These are phyloP conservation scores for Mycena venus DNA, from an alignment of 768 basidiomycete species.

Conservation along the genomic window DNA sequence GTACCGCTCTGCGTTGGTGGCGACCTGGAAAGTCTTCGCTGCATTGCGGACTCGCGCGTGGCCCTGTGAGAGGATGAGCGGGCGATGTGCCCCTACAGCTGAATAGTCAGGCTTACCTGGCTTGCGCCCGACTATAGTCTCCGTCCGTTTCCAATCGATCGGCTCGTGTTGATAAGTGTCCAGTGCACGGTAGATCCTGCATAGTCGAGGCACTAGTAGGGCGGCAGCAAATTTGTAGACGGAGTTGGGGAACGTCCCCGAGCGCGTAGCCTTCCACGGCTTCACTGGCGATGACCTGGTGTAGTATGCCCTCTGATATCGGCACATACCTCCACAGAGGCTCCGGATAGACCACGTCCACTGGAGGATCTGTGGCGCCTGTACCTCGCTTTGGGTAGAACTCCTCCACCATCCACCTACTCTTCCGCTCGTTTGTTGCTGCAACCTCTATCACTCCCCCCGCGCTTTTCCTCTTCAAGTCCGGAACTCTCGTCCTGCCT, in stretches of 20 bases:
- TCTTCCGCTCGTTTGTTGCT: too few species aligned
- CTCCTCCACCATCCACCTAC: too few species aligned
- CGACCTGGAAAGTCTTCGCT: slow-evolving; percentile 25
- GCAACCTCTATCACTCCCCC: too few species aligned
- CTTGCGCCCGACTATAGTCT: slow-evolving; percentile 41
- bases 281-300: too few species aligned
- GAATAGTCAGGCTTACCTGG: slow-evolving; percentile 51
- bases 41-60: slow-evolving; percentile 20
- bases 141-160: neutral
- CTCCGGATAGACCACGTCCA: too few species aligned
- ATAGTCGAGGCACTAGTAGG: neutral
- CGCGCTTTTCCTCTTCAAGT: too few species aligned
- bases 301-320: too few species aligned
- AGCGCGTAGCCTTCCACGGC: too few species aligned
- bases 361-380: too few species aligned
- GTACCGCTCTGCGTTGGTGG: slow-evolving; percentile 30
- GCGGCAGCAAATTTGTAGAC: neutral
- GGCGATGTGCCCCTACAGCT: slow-evolving; percentile 47
- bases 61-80: slow-evolving; percentile 5
- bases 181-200: neutral
- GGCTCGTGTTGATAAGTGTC: neutral
- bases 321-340: too few species aligned
- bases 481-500: neutral
- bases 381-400: too few species aligned
- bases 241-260: neutral